Evolutionary conservation across 2,329 filamentous ascomycete genomes (phyloP).

Genomic region (Neonectria magnoliae): DNA sequence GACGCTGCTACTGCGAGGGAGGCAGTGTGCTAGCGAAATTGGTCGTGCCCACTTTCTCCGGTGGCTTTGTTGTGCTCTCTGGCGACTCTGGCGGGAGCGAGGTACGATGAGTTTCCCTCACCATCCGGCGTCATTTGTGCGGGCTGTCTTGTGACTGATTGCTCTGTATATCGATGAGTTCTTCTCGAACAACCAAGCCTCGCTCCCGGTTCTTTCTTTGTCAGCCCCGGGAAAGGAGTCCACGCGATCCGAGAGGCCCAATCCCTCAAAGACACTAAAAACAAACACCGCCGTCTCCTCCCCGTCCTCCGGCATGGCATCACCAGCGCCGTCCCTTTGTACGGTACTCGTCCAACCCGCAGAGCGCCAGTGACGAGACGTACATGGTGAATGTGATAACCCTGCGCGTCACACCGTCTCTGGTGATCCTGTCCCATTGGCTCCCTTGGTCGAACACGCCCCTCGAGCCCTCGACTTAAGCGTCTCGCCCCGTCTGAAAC

Average conservation of each 20-base stretch:
- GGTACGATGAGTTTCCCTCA: not conserved
- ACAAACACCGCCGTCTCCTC: not conserved
- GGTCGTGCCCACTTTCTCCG: slow-evolving; percentile 24
- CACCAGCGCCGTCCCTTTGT: slow-evolving; percentile 15
- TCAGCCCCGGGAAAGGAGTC: slow-evolving; percentile 7
- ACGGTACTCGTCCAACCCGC: slow-evolving; percentile 30
- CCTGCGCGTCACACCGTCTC: slow-evolving; percentile 44
- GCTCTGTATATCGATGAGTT: not conserved
- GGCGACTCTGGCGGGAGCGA: not conserved
- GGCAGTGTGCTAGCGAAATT: slow-evolving; percentile 36
- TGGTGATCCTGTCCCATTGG: slow-evolving; percentile 30
- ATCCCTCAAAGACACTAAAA: not conserved
- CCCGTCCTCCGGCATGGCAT: not conserved
- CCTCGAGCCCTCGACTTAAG: slow-evolving; percentile 11
- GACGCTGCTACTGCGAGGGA: slow-evolving; percentile 42
- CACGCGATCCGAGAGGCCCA: slow-evolving; percentile 4
- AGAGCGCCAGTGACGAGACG: slow-evolving; percentile 42
- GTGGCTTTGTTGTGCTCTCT: slow-evolving; percentile 7
- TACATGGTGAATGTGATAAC: slow-evolving; percentile 43
- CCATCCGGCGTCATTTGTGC: not conserved
- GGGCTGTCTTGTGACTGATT: not conserved
- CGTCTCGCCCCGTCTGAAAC: slow-evolving; percentile 43
- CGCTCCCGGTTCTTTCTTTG: not conserved
- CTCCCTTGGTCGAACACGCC: slow-evolving; percentile 18
- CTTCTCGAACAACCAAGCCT: slow-evolving; percentile 11